phyloP scores from a whole-genome alignment of 176 grass and related monocot species.

The Cenchrus americanus region DNA sequence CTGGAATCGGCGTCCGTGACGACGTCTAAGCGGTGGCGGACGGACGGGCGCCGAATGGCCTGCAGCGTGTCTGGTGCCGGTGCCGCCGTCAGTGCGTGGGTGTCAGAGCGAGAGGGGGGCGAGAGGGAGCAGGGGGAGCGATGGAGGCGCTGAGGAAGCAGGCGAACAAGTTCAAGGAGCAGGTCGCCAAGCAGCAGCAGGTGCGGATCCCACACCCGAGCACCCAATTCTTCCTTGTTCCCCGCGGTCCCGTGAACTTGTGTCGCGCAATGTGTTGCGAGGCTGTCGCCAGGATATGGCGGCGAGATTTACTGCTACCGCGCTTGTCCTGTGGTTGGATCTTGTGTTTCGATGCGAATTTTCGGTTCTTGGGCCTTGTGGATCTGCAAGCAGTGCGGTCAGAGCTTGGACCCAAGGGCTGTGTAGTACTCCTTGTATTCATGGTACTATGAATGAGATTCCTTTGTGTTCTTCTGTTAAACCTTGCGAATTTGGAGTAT shows the following conservation, averaged over 20 bases:
- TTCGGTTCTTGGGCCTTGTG: background rate
- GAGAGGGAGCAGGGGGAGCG: background rate
- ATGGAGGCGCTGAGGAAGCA: conserved; percentile 98
- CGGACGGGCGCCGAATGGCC: conserved; percentile 15
- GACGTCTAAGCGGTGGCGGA: background rate
- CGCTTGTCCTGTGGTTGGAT: conserved; percentile 2
- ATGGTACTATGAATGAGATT: background rate
- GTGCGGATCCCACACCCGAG: conserved; percentile 39
- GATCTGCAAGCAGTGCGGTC: background rate
- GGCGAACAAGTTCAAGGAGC: conserved; percentile 89
- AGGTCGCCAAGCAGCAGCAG: conserved; percentile 97
- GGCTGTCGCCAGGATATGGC: background rate
- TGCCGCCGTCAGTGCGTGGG: background rate
- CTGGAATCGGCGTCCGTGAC: background rate
- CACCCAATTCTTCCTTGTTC: conserved; percentile 8
- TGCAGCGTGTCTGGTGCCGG: background rate
- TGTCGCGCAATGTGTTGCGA: background rate
- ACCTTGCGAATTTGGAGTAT: background rate
- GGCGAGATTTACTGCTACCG: background rate
- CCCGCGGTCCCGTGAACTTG: conserved; percentile 21
- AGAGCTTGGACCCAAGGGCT: background rate
- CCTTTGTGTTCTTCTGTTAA: background rate
- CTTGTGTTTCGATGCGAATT: background rate
- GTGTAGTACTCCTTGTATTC: no score
- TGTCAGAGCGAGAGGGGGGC: background rate